Base-by-base conservation (phyloP, 2,329 filamentous ascomycete genomes). In the Penicillium sp. region DNA sequence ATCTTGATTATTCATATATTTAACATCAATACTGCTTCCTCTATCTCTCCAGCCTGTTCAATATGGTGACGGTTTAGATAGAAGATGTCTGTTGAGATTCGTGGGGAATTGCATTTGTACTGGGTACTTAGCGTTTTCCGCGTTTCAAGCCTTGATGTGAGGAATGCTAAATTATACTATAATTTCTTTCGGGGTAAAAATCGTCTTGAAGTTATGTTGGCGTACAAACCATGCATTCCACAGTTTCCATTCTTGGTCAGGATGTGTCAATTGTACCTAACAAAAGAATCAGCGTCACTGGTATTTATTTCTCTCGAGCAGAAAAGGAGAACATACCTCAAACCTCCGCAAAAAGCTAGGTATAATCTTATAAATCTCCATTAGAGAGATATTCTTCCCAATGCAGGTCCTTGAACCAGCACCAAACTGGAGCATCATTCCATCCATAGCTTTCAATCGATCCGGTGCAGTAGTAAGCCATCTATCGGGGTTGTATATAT, bases 401-500 rank as follows among this genome's bases (percentile, higher is more conserved):
- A 70, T 64, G 36, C 68, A 72, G 6, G 60, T 61, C 31, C 68
- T 55, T 6, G 63, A 50, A 0, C 68, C 69, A 25, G 57, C 50
- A 3, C 68, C 69, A 51, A 70, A 72, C 64, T 60, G 25, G 5
- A 30, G 19, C 30, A 49, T 41, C 25, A 50, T 37, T 9, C 58
- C 52, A 37, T 62, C 55, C 62, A 65, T 65, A 2, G 43, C 14
- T 26, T 57, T 59, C 0, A 58, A 33, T 12, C 55, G 25, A 17
- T 63, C 61, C 22, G 58, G 33, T 6, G 47, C 22, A 3, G 49
- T 42, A 8, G 55, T 31, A 2, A 42, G 53, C 63, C 63, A 65
- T 8, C 63, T 55, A 41, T 61, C 60, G 6, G 63, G 63, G 6
- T 54, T 56, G 37, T 55, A 93, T 0, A 68, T 72, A 36, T 91